phyloP scores from a whole-genome alignment of 108 stramenopile genomes.

The Pseudonitzschia multiseries region DNA sequence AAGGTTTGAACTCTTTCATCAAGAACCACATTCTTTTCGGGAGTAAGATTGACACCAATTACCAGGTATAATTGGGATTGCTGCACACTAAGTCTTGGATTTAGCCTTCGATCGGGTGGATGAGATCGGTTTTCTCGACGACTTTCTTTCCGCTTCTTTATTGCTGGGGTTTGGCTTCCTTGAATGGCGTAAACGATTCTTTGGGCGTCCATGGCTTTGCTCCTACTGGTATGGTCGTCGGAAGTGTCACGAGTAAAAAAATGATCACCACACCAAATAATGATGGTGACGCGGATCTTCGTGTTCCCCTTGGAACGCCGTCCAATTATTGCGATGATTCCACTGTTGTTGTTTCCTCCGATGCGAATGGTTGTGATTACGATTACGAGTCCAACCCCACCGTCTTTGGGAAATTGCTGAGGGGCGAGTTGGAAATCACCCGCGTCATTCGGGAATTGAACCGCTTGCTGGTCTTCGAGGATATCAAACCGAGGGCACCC shows the following conservation, averaged over 20 bases:
- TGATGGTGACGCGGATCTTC: not conserved
- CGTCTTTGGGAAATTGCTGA: constrained; percentile 70
- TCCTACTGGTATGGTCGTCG: not conserved
- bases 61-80: too few species aligned
- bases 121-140: not conserved
- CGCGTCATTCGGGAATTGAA: constrained; percentile 35
- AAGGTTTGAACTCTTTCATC: too few species aligned
- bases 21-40: too few species aligned
- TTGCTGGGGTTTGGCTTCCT: not conserved
- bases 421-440: constrained; percentile 45
- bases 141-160: not conserved
- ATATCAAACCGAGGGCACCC: constrained; percentile 49
- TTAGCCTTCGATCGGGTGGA: not conserved
- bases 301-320: not conserved
- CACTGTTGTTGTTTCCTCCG: not conserved
- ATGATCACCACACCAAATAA: not conserved
- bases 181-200: not conserved
- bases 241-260: not conserved
- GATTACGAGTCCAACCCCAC: constrained; percentile 60
- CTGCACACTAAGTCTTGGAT: too few species aligned
- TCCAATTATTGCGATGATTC: not conserved
- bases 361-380: not conserved
- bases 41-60: too few species aligned
- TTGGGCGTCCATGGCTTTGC: not conserved
- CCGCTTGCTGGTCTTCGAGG: constrained; percentile 59